Evolutionary conservation across 352 stramenopile species (phyloP).

Genomic region (Stephanocyclus meneghinianus): DNA sequence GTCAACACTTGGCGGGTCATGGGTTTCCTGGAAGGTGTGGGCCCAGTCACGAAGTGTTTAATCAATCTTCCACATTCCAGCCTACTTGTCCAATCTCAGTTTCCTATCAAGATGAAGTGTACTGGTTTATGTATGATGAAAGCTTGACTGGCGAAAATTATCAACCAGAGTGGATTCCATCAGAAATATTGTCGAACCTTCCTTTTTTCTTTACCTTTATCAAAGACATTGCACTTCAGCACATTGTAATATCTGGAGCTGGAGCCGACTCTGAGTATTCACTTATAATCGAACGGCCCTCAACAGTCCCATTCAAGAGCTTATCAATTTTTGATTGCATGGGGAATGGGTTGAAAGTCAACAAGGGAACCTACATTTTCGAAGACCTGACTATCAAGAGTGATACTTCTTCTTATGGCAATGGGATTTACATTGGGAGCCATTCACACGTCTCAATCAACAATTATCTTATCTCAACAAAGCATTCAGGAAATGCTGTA

Average conservation of each 20-base stretch:
- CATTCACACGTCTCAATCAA: neutral
- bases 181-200: neutral
- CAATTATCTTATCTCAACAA: neutral
- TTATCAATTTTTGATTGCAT: neutral
- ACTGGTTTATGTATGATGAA: conserved; percentile 4
- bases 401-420: neutral
- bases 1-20: neutral
- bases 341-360: neutral
- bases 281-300: neutral
- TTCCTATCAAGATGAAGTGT: neutral
- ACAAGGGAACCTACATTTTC: neutral
- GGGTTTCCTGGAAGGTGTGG: conserved; percentile 5
- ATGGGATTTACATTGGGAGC: neutral
- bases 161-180: neutral
- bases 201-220: neutral
- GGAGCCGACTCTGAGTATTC: neutral
- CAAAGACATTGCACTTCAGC: neutral
- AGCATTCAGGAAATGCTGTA: neutral
- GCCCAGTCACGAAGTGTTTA: neutral
- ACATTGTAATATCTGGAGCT: neutral
- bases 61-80: no score
- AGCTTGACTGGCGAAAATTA: neutral
- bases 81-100: neutral
- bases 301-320: neutral
- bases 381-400: neutral